These are phyloP conservation scores for Candida tropicalis DNA, from an alignment of 1,139 yeast species.

Conservation along the genomic window DNA sequence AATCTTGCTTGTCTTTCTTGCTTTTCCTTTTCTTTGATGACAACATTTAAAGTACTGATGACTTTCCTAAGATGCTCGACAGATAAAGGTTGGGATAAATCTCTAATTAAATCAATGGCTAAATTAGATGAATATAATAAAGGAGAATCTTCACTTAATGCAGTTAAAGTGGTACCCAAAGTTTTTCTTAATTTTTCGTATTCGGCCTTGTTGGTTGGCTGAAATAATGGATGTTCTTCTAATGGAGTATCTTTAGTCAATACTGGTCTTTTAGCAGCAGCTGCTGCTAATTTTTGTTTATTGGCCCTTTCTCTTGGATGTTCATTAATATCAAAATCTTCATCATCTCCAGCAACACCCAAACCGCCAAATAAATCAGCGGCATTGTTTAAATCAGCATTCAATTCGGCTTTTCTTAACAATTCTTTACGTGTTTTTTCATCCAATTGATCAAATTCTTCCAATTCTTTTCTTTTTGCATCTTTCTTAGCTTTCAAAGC, in stretches of 20 bases:
- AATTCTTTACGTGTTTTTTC: conserved; percentile 70
- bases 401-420: conserved; percentile 76
- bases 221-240: conserved; percentile 75
- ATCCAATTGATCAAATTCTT: conserved; percentile 66
- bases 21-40: conserved; percentile 83
- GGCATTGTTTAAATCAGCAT: conserved; percentile 87
- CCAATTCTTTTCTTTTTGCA: conserved; percentile 32
- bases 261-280: conserved; percentile 40
- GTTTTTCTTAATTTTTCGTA: conserved; percentile 84
- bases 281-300: conserved; percentile 43
- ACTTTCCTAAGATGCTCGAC: conserved; percentile 86
- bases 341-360: conserved; percentile 58
- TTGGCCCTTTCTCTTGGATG: conserved; percentile 65
- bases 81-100: conserved; percentile 75
- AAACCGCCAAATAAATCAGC: conserved; percentile 87
- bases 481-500: conserved; percentile 44
- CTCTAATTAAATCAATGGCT: conserved; percentile 86
- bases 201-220: conserved; percentile 78
- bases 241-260: conserved; percentile 71
- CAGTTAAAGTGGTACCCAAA: conserved; percentile 65
- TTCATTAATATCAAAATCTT: conserved; percentile 39
- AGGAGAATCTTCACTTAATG: conserved; percentile 61
- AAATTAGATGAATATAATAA: conserved; percentile 73
- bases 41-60: conserved; percentile 78
- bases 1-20: conserved; percentile 85